Conservation (phyloP, 768 basidiomycete species). For the Leccinum longicurvipes region DNA sequence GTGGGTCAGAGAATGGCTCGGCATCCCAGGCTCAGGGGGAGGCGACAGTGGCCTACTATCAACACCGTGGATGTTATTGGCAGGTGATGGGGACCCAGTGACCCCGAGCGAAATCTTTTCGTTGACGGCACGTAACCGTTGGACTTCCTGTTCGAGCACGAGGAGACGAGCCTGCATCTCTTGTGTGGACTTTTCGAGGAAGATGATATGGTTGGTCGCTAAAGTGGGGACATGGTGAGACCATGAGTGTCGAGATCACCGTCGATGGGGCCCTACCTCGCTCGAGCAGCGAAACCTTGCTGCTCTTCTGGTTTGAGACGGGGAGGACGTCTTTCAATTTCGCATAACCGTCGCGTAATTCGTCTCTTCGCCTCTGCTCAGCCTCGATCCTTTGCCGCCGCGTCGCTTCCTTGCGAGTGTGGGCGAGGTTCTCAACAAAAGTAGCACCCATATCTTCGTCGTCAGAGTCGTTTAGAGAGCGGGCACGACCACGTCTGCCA, state of each 20-base stretch:
- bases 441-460: constrained; percentile 70
- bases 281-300: constrained; percentile 85
- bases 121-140: constrained; percentile 69
- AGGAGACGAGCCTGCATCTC: constrained; percentile 67
- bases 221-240: constrained; percentile 14
- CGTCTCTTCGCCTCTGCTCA: constrained; percentile 86
- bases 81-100: constrained; percentile 54
- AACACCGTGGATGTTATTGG: constrained; percentile 38
- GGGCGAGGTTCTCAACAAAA: constrained; percentile 68
- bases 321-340: constrained; percentile 86
- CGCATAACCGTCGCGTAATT: constrained; percentile 86
- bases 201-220: constrained; percentile 80
- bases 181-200: constrained; percentile 69
- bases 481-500: constrained; percentile 59
- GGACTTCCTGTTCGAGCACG: constrained; percentile 64
- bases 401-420: constrained; percentile 80
- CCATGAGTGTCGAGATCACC: background rate
- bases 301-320: constrained; percentile 85
- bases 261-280: constrained; percentile 56
- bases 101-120: constrained; percentile 78
- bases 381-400: constrained; percentile 83
- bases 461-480: constrained; percentile 73
- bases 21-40: constrained; percentile 52
- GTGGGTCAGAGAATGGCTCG: constrained; percentile 49
- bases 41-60: constrained; percentile 59